Base-by-base conservation (phyloP, 345 rosid genomes). In the Anacardium occidentale region DNA sequence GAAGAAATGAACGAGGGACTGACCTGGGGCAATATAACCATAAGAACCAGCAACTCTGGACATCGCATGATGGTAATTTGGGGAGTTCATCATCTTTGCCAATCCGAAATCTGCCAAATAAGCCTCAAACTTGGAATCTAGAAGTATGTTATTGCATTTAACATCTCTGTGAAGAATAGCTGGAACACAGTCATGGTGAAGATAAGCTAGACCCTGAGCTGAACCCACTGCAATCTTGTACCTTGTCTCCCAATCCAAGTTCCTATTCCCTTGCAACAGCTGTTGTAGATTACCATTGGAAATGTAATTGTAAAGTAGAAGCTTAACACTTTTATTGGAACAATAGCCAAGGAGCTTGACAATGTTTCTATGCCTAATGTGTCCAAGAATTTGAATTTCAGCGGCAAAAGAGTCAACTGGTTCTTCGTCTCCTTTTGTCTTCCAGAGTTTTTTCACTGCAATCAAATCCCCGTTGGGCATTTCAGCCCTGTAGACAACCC, bases 11-110 rank as follows among this genome's bases (percentile, higher is more conserved):
- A 32, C 44, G 48, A 17, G 40, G 26, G 10, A 73, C 83, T 80
- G 87, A 71, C 98, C 98, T 86, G 98, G 98, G 58, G 97, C 98
- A 56, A 92, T 94, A 76, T 92, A 94, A 47, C 97, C 98, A 3
- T 90, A 94, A 6, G 98, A 94, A 15, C 98, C 97, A 7, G 97
- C 98, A 17, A 94, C 87, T 69, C 93, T 82, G 34, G 97, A 94
- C 85, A 91, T 88, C 4, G 92, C 92, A 8, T 87, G 87, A 40
- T 87, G 93, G 69, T 89, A 90, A 70, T 74, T 92, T 3, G 91
- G 89, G 68, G 95, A 83, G 76, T 79, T 88, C 95, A 92, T 94
- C 86, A 86, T 51, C 80, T 89, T 92, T 3, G 98, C 98, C 22
- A 90, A 81, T 32, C 98, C 98, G 10, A 94, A 94, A 82, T 94